These are phyloP conservation scores for Ceratobasidium sp. DNA, from an alignment of 1,284 basidiomycete species.

Conservation along the genomic window DNA sequence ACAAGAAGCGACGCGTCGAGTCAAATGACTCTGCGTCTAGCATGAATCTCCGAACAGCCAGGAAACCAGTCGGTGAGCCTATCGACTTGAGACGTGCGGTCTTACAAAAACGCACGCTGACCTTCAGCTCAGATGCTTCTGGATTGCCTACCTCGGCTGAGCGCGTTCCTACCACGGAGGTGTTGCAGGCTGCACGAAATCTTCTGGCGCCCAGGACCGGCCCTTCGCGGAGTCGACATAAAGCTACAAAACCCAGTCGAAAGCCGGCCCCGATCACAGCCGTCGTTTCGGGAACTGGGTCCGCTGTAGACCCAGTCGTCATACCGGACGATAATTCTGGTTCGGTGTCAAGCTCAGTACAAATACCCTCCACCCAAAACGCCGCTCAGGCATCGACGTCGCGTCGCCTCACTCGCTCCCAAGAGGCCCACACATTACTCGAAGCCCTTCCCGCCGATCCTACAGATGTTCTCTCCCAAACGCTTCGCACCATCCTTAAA, in stretches of 20 bases:
- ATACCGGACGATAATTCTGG: slow-evolving; percentile 20
- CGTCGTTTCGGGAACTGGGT: slow-evolving; percentile 5
- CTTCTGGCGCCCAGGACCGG: slow-evolving; percentile 19
- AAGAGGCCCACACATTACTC: slow-evolving; percentile 25
- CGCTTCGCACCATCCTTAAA: slow-evolving; percentile 33
- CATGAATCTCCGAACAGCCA: not conserved
- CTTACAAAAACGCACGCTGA: slow-evolving; percentile 11
- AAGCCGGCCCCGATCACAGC: not conserved
- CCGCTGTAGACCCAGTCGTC: slow-evolving; percentile 30
- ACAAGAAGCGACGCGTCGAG: slow-evolving; percentile 38
- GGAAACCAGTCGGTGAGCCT: slow-evolving; percentile 1
- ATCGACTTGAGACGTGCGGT: slow-evolving; percentile 1
- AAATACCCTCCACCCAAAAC: not conserved
- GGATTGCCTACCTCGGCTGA: not conserved
- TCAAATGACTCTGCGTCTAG: not conserved
- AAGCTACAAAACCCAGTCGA: not conserved
- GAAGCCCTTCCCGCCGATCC: slow-evolving; percentile 32
- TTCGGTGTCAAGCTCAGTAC: not conserved
- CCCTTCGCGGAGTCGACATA: not conserved
- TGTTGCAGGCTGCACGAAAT: slow-evolving; percentile 2
- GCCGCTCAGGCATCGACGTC: not conserved
- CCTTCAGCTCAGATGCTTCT: not conserved
- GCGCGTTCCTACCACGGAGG: not conserved
- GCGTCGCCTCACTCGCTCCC: slow-evolving; percentile 33
- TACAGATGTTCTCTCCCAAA: slow-evolving; percentile 33